Conservation (phyloP, 305 asterid species). For the Solanum hybrid region DNA sequence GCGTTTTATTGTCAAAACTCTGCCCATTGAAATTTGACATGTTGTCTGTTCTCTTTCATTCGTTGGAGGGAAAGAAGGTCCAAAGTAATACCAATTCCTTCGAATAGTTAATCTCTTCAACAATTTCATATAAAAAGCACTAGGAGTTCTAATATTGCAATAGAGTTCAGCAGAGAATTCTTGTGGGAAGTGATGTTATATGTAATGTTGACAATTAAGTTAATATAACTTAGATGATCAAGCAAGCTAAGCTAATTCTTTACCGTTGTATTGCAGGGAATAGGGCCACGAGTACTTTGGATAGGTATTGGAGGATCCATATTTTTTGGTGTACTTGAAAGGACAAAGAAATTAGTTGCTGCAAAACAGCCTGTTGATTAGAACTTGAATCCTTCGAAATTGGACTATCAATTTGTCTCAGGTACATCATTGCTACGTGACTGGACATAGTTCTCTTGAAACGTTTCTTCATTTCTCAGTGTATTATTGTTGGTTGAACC, state of each 20-base stretch:
- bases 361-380: slow-evolving; percentile 15
- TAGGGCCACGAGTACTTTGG: slow-evolving; percentile 61
- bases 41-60: not conserved
- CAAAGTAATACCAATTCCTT: not conserved
- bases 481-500: not conserved
- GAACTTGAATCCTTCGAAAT: slow-evolving; percentile 9
- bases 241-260: not conserved
- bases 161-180: not conserved
- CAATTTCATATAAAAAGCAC: not conserved
- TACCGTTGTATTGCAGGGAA: slow-evolving; percentile 31
- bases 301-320: slow-evolving; percentile 65
- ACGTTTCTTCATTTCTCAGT: not conserved
- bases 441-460: not conserved
- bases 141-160: not conserved
- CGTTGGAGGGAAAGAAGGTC: not conserved
- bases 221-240: not conserved
- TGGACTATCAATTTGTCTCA: not conserved
- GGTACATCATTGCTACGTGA: not conserved
- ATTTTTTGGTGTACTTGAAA: slow-evolving; percentile 61
- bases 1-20: not conserved
- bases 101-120: not conserved
- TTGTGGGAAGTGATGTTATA: not conserved
- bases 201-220: not conserved
- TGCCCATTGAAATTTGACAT: not conserved
- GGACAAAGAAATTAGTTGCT: slow-evolving; percentile 38